These are phyloP conservation scores for Melampsora abietis-canadensis DNA, from an alignment of 1,284 basidiomycete species.

Conservation along the genomic window DNA sequence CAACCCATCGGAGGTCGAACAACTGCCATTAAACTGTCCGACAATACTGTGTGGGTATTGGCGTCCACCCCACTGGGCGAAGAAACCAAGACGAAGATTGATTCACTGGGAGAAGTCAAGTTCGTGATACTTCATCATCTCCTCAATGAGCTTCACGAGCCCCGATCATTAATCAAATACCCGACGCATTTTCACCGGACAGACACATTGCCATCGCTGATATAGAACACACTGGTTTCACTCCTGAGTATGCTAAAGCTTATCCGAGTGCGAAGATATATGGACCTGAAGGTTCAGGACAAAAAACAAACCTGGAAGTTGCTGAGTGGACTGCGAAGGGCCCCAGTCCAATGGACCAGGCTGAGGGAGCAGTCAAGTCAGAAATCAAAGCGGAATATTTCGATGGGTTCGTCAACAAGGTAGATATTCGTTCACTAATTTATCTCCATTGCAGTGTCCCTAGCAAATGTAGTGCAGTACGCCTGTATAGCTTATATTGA, in stretches of 20 bases:
- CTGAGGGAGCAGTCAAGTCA: conserved; percentile 31
- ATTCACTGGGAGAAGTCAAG: conserved; percentile 73
- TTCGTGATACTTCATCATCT: conserved; percentile 52
- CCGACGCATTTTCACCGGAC: not conserved
- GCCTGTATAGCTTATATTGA: not conserved
- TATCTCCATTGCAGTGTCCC: not conserved
- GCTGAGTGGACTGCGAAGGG: conserved; percentile 42
- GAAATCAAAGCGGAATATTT: conserved; percentile 47
- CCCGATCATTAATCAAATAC: not conserved
- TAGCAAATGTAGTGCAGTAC: not conserved
- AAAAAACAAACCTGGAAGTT: conserved; percentile 41
- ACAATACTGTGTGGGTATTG: conserved; percentile 75
- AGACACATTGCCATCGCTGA: conserved; percentile 57
- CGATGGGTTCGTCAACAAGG: conserved; percentile 45
- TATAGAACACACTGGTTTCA: conserved; percentile 57
- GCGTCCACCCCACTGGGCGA: conserved; percentile 75
- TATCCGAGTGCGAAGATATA: conserved; percentile 48
- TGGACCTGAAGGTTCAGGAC: conserved; percentile 43
- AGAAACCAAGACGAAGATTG: conserved; percentile 68
- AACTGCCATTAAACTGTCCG: conserved; percentile 71
- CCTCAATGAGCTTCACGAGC: not conserved
- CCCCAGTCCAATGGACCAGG: conserved; percentile 42
- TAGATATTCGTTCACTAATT: conserved; percentile 36
- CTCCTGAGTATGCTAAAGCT: conserved; percentile 48
- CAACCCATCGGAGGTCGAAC: conserved; percentile 75